Conservation (phyloP, 169 alveolate genomes). For the Fabrea salina region DNA sequence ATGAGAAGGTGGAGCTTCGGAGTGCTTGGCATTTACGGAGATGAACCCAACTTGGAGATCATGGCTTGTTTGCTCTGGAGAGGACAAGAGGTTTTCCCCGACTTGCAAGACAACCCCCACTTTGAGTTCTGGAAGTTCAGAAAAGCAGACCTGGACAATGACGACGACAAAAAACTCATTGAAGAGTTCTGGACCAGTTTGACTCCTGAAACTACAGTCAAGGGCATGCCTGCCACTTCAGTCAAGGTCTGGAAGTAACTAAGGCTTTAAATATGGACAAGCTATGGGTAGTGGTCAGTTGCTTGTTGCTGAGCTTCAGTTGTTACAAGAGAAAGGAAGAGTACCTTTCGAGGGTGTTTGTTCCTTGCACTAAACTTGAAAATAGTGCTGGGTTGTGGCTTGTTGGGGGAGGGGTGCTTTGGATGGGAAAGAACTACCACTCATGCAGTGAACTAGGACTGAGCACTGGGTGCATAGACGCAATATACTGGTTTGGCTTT, state of each 20-base stretch:
- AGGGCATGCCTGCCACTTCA: slow-evolving; percentile 77
- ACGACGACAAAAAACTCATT: slow-evolving; percentile 82
- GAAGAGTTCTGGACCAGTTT: slow-evolving; percentile 93
- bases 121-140: slow-evolving; percentile 90
- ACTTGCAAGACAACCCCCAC: slow-evolving; percentile 94
- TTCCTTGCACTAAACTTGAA: too few relatives aligned
- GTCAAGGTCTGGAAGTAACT: slow-evolving; percentile 87
- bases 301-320: too few relatives aligned
- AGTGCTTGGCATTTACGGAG: slow-evolving; percentile 92
- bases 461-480: too few relatives aligned
- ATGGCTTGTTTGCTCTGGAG: slow-evolving; percentile 96
- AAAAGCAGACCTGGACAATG: slow-evolving; percentile 80
- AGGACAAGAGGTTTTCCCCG: slow-evolving; percentile 90
- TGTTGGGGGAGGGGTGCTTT: too few relatives aligned
- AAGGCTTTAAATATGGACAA: too few relatives aligned
- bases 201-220: slow-evolving; percentile 79
- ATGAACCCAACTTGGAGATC: slow-evolving; percentile 87
- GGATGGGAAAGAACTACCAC: too few relatives aligned
- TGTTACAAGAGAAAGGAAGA: too few relatives aligned
- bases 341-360: too few relatives aligned
- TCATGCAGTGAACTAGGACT: too few relatives aligned
- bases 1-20: slow-evolving; percentile 94
- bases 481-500: too few relatives aligned
- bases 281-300: too few relatives aligned
- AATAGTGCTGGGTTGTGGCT: too few relatives aligned